Base-by-base conservation (phyloP, 345 rosid species). In the Camelina laxa region DNA sequence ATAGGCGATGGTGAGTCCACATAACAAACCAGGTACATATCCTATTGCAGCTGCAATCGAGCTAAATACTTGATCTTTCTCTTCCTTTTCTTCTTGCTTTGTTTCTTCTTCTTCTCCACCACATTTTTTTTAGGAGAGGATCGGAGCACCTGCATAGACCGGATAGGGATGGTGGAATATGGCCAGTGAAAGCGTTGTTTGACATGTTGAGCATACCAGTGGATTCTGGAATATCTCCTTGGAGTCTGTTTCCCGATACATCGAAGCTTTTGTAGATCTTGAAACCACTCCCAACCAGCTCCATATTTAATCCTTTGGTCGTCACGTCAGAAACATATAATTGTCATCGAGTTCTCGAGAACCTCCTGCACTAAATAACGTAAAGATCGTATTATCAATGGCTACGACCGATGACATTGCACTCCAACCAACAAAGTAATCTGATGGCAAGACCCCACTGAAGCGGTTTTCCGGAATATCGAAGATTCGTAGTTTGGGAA, bases 391-490 rank as follows among this genome's bases (percentile, higher is more conserved):
- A 22, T 0, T 2, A 56, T 19, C 12, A 17, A 10, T 4, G 78
- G 69, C 59, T 51, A 20, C 2, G 4, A 53, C 7, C 0, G 63
- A 61, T 53, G 58, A 69, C 74, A 75, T 68, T 19, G 57, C 69
- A 31, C 30, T 22, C 74, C 74, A 68, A 53, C 61, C 27, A 1
- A 7, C 48, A 69, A 75, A 75, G 65, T 75, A 75, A 31, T 53
- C 7, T 11, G 58, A 42, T 53, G 56, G 69, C 20, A 75, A 19
- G 20, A 44, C 20, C 53, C 80, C 80, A 10, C 0, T 21, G 24
- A 86, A 88, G 7, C 45, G 0, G 31, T 87, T 89, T 1, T 49
- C 9, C 1, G 89, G 78, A 20, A 85, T 45, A 39, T 87, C 91
- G 0, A 87, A 72, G 13, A 89, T 83, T 13, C 84, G 87, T 24